Evolutionary conservation across 495 filamentous ascomycete genomes (phyloP).

Genomic region (Hamigera avellanea): DNA sequence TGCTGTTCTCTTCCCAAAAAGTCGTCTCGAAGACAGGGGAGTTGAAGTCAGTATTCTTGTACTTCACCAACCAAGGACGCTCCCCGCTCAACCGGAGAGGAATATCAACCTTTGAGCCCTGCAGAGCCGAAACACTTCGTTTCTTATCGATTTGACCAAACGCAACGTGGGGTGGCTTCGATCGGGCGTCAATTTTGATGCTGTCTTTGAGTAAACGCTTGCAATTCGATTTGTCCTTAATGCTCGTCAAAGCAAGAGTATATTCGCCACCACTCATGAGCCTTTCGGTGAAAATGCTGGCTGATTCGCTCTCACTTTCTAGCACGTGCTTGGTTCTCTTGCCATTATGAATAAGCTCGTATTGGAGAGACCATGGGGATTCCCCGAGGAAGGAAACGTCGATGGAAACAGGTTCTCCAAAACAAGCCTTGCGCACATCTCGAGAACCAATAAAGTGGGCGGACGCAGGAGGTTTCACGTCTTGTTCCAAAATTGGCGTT

Average conservation of each 20-base stretch:
- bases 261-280: slow-evolving; percentile 79
- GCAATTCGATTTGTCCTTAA: slow-evolving; percentile 79
- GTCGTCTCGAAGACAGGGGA: slow-evolving; percentile 33
- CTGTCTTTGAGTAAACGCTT: slow-evolving; percentile 72
- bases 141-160: slow-evolving; percentile 78
- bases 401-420: slow-evolving; percentile 66
- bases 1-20: slow-evolving; percentile 55
- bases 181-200: slow-evolving; percentile 70
- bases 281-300: slow-evolving; percentile 61
- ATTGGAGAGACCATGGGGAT: slow-evolving; percentile 78
- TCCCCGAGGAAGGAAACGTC: slow-evolving; percentile 69
- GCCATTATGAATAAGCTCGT: slow-evolving; percentile 85
- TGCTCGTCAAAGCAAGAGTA: slow-evolving; percentile 63
- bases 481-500: slow-evolving; percentile 59
- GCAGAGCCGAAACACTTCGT: slow-evolving; percentile 58
- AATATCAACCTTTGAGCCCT: slow-evolving; percentile 57
- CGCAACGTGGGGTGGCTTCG: slow-evolving; percentile 70
- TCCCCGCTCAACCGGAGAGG: slow-evolving; percentile 76
- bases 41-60: slow-evolving; percentile 47
- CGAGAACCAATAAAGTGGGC: slow-evolving; percentile 53
- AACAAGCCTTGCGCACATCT: slow-evolving; percentile 52
- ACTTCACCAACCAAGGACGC: slow-evolving; percentile 68
- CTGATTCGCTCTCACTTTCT: slow-evolving; percentile 44
- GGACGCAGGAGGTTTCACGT: slow-evolving; percentile 82
- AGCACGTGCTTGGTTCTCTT: slow-evolving; percentile 59